Evolutionary conservation across 768 basidiomycete genomes (phyloP).

Genomic region (Hygrocybe punicea): DNA sequence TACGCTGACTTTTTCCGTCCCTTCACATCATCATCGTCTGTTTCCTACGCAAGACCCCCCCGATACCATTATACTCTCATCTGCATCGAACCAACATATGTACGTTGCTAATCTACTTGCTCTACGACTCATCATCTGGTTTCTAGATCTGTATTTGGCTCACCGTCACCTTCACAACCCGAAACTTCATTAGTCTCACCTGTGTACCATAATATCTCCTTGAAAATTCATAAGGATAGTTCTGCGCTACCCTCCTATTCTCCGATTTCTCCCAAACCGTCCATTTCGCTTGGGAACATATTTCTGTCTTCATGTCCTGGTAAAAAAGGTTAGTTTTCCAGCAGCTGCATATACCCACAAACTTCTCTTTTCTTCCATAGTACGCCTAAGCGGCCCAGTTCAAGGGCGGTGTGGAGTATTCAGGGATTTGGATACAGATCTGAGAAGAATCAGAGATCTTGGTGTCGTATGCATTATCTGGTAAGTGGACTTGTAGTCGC

Average conservation of each 20-base stretch:
- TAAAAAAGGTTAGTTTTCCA: slow-evolving; percentile 67
- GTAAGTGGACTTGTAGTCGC: slow-evolving; percentile 36
- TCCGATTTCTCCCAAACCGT: slow-evolving; percentile 4
- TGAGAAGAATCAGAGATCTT: slow-evolving; percentile 67
- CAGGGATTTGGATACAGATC: slow-evolving; percentile 73
- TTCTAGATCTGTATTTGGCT: neutral
- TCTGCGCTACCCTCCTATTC: slow-evolving; percentile 6
- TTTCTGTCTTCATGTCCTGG: slow-evolving; percentile 90
- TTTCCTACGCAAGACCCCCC: no score
- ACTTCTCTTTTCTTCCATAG: no score
- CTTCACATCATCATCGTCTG: neutral
- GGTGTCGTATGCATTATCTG: slow-evolving; percentile 83
- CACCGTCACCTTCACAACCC: neutral
- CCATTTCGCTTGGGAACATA: slow-evolving; percentile 70
- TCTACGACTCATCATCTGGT: no score
- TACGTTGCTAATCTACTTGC: no score
- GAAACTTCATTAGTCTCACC: no score
- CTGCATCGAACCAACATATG: no score
- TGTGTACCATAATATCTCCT: neutral
- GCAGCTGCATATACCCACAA: neutral
- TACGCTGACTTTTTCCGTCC: neutral
- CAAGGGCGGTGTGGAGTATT: slow-evolving; percentile 80
- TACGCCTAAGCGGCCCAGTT: slow-evolving; percentile 69
- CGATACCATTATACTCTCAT: no score
- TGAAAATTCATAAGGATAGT: neutral